Base-by-base conservation (phyloP, 2,329 filamentous ascomycete genomes). In the Chalara sp. region DNA sequence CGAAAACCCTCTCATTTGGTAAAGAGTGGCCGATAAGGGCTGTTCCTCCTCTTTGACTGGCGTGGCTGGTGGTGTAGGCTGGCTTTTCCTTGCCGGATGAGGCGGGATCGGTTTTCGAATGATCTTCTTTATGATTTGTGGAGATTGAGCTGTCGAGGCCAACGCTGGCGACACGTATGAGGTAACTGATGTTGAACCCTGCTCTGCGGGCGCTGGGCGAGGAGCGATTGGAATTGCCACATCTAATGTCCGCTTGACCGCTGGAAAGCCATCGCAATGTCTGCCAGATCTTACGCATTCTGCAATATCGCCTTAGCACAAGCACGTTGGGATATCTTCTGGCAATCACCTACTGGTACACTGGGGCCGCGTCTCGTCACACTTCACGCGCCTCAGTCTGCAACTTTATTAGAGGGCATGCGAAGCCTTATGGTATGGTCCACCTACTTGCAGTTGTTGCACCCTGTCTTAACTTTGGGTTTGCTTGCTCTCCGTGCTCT, bases 371-470 rank as follows among this genome's bases (percentile, higher is more conserved):
- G 67, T 71, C 66, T 86, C 82, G 63, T 84, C 82, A 63, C 82
- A 86, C 65, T 86, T 86, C 55, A 86, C 83, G 55, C 79, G 74
- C 57, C 81, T 72, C 55, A 72, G 72, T 64, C 80, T 84, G 58
- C 37, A 52, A 32, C n/a, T 13, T 44, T 21, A 21, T 21, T 21
- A 21, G 21, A 21, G 21, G 21, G 21, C 3, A 21, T 21, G 21
- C 21, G 21, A 21, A 21, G 3, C 21, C 3, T 21, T 21, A 21
- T 21, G 3, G 21, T 21, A 21, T 21, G 3, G 21, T 21, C 21
- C 21, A 21, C 81, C 65, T 72, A 84, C 81, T 85, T 85, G 81
- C 81, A 86, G 65, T 80, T 83, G 59, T 72, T 74, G 66, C 82
- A 85, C 40, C 81, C 81, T 1, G 81, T 84, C 69, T 83, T 84